Evolutionary conservation across 2,329 filamentous ascomycete species (phyloP).

Genomic region (Colletotrichum tabaci): DNA sequence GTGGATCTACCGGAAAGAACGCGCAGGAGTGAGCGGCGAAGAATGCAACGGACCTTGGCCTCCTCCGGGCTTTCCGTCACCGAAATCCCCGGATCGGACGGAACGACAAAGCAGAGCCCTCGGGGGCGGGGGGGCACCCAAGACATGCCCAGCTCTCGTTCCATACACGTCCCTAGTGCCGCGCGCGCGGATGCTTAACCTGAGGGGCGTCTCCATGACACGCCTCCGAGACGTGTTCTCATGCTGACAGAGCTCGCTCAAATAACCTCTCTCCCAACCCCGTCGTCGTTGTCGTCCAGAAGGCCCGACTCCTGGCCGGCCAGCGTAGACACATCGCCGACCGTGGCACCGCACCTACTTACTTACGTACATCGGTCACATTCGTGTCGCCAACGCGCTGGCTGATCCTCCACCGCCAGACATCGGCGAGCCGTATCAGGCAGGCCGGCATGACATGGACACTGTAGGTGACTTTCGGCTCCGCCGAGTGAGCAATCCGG

Average conservation of each 20-base stretch:
- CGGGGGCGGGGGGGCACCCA: too few species aligned
- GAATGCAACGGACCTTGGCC: background rate
- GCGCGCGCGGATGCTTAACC: background rate
- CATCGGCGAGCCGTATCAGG: background rate
- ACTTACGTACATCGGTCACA: background rate
- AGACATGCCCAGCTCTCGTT: background rate
- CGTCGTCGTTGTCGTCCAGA: background rate
- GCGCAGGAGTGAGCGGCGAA: background rate
- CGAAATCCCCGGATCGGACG: background rate
- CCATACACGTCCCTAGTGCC: background rate
- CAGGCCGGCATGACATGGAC: background rate
- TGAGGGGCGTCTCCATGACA: background rate
- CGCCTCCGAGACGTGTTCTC: background rate
- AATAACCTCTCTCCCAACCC: too few species aligned
- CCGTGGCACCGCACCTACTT: background rate
- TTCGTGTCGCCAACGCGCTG: conserved; percentile 3
- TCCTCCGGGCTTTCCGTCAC: background rate
- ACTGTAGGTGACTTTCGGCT: background rate
- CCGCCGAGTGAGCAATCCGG: background rate
- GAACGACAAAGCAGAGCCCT: background rate
- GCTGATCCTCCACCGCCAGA: background rate
- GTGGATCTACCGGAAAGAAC: background rate
- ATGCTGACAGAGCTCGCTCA: background rate
- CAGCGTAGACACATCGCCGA: background rate
- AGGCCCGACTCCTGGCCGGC: background rate